Evolutionary conservation across 108 stramenopile species (phyloP).

Genomic region (Nannochloropsis salina): DNA sequence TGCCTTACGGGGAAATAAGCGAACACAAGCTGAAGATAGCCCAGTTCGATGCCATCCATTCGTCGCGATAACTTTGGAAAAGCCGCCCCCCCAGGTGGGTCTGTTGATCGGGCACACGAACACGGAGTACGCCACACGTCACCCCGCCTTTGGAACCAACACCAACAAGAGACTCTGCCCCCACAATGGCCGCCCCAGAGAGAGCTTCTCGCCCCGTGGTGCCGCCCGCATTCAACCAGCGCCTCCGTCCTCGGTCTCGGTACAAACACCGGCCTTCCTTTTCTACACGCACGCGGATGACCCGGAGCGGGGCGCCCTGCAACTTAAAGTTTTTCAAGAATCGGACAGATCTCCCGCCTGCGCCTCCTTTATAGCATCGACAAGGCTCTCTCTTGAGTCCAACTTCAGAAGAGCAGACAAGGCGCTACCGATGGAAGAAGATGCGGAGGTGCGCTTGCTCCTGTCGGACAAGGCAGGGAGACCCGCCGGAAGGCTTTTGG

Average conservation of each 20-base stretch:
- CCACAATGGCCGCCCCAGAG: not conserved
- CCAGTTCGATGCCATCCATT: not conserved
- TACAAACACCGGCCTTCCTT: not conserved
- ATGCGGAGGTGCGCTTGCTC: not conserved
- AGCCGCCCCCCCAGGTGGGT: not conserved
- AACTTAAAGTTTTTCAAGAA: not conserved
- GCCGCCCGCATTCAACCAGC: not conserved
- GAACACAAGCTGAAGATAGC: not conserved
- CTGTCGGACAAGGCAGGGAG: not conserved
- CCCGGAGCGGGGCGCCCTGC: not conserved
- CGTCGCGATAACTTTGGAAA: not conserved
- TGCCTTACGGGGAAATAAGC: not conserved
- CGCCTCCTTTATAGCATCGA: not conserved
- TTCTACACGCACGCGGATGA: not conserved
- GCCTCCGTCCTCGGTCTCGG: not conserved
- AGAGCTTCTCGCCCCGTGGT: not conserved
- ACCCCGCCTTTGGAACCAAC: not conserved
- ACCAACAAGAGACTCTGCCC: not conserved
- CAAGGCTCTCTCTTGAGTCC: not conserved
- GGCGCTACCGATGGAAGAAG: not conserved
- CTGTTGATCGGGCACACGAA: not conserved
- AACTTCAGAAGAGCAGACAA: not conserved
- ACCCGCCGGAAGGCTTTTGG: slow-evolving; percentile 8
- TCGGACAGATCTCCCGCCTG: not conserved
- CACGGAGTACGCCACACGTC: not conserved